Conservation (phyloP, 495 filamentous ascomycete genomes). For the Talaromyces stipitatus region DNA sequence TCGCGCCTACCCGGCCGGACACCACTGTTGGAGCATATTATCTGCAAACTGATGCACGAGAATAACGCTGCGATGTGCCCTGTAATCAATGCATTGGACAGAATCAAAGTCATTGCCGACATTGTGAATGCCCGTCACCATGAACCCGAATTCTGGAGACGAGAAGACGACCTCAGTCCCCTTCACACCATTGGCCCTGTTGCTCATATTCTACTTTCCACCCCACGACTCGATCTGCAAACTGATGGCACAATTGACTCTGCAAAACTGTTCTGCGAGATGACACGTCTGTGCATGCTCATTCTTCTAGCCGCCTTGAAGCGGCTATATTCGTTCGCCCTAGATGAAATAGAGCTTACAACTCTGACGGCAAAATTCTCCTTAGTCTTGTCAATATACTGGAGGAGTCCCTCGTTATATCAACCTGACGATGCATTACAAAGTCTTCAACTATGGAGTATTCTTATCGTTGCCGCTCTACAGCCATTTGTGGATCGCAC, state of each 20-base stretch:
- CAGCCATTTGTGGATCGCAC: neutral
- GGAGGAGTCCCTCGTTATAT: neutral
- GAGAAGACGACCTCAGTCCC: constrained; percentile 3
- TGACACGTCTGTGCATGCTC: neutral
- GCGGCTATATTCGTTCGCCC: neutral
- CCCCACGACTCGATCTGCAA: neutral
- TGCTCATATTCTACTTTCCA: neutral
- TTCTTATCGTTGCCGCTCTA: neutral
- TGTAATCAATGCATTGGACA: neutral
- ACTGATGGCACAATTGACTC: neutral
- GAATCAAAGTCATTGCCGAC: neutral
- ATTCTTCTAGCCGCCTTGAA: neutral
- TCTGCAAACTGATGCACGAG: neutral
- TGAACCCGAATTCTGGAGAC: neutral
- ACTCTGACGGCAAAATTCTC: neutral
- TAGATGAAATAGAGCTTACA: neutral
- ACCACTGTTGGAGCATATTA: neutral
- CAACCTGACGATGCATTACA: neutral
- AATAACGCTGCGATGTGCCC: neutral
- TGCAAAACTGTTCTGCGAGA: neutral
- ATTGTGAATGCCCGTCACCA: neutral
- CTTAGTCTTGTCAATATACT: neutral
- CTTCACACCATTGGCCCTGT: neutral
- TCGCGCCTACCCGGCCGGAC: neutral
- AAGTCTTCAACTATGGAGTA: neutral